A percentile compares a stretch with the other conserved stretches of the same genome.
Conservation (phyloP, 805 yeast species). For the Kodamaea nitidulidarum region DNA sequence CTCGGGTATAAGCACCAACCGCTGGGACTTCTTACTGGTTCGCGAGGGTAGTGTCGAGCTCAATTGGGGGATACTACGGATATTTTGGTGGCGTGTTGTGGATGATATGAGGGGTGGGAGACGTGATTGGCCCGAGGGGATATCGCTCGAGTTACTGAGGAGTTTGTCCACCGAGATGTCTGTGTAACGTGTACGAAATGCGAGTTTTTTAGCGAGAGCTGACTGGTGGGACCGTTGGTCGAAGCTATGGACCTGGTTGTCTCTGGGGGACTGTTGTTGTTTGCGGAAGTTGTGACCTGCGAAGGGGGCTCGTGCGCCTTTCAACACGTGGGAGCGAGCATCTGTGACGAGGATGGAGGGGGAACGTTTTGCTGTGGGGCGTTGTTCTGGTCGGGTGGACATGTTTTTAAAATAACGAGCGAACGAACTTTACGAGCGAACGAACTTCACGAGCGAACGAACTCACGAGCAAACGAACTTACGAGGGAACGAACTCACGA, state of each 20-base stretch:
- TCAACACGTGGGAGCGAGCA: conserved; percentile 53
- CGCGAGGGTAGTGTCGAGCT: conserved; percentile 61
- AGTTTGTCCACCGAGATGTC: conserved; percentile 79
- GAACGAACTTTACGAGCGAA: no score
- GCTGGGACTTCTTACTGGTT: conserved; percentile 82
- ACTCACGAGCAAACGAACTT: no score
- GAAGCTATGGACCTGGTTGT: conserved; percentile 14
- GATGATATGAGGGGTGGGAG: conserved; percentile 28
- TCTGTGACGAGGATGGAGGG: conserved; percentile 95
- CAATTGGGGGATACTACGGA: conserved; percentile 49
- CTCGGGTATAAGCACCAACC: conserved; percentile 82
- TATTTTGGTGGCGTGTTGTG: conserved; percentile 20
- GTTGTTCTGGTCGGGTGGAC: conserved; percentile 1
- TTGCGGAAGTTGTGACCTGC: conserved; percentile 57
- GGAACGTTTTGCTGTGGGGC: conserved; percentile 77
- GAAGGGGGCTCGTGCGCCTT: conserved; percentile 68
- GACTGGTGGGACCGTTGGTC: conserved; percentile 19
- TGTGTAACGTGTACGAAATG: conserved; percentile 51
- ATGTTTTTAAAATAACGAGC: neutral
- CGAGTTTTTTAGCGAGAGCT: conserved; percentile 26
- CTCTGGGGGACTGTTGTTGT: conserved; percentile 27
- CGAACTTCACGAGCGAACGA: no score
- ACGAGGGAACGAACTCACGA: no score
- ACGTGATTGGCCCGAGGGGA: conserved; percentile 74
- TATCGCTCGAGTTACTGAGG: conserved; percentile 74